Percentiles rank a stretch among this genome's conserved stretches.
Evolutionary conservation across 2,329 filamentous ascomycete species (phyloP).

Genomic region (Exophiala spinifera): DNA sequence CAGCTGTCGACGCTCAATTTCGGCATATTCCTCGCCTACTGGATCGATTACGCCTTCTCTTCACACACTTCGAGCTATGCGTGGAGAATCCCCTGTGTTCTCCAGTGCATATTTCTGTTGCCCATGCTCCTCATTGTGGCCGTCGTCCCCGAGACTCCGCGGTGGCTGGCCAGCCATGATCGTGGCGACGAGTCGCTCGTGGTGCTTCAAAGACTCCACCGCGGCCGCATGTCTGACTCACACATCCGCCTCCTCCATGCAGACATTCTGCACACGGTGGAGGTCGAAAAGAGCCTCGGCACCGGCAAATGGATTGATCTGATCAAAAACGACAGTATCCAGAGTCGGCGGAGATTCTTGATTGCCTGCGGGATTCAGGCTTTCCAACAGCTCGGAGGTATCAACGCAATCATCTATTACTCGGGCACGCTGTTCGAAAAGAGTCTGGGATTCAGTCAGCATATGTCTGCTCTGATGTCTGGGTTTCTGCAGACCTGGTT

Average conservation of each 20-base stretch:
- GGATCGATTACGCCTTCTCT: slow-evolving; percentile 52
- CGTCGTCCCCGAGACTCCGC: slow-evolving; percentile 47
- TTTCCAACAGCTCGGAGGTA: slow-evolving; percentile 49
- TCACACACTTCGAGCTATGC: slow-evolving; percentile 42
- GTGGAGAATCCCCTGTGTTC: slow-evolving; percentile 47
- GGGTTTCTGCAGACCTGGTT: slow-evolving; percentile 55
- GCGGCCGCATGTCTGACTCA: slow-evolving; percentile 38
- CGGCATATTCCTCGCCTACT: slow-evolving; percentile 50
- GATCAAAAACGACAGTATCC: slow-evolving; percentile 47
- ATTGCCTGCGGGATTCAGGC: slow-evolving; percentile 54
- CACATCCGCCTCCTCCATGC: slow-evolving; percentile 47
- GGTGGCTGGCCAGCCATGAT: slow-evolving; percentile 46
- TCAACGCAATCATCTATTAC: slow-evolving; percentile 33
- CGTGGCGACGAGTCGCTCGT: slow-evolving; percentile 45
- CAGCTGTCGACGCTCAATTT: slow-evolving; percentile 51
- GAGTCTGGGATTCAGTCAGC: slow-evolving; percentile 39
- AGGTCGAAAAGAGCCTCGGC: slow-evolving; percentile 47
- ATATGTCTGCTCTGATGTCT: slow-evolving; percentile 48
- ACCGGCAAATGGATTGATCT: slow-evolving; percentile 46
- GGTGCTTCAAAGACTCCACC: slow-evolving; percentile 45
- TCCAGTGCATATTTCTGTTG: slow-evolving; percentile 51
- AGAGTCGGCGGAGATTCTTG: slow-evolving; percentile 49
- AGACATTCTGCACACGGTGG: slow-evolving; percentile 46
- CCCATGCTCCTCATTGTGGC: slow-evolving; percentile 45
- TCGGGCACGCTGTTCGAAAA: slow-evolving; percentile 43